Base-by-base conservation (phyloP, 2,329 filamentous ascomycete genomes). In the Pseudocercospora musae region DNA sequence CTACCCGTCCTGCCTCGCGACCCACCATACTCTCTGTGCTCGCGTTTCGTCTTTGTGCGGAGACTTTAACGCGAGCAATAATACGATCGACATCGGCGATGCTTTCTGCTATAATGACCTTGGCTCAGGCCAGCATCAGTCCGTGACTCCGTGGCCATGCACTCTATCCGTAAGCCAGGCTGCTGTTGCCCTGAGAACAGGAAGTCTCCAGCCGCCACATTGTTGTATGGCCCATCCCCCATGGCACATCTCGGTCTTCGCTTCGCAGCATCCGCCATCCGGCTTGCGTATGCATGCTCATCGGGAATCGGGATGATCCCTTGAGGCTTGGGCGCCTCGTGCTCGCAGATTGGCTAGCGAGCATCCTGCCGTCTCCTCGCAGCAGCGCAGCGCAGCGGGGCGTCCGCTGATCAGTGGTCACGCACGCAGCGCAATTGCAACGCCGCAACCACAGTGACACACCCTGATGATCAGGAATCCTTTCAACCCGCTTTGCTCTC, bases 111-210 rank as follows among this genome's bases (percentile, higher is more conserved):
- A n/a, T n/a, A n/a, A n/a, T n/a, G 25, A 54, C 50, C 40, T 50
- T 50, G 59, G 59, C 59, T 27, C 59, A 46, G 59, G 31, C 59
- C 54, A 61, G 52, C 58, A 60, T 48, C 42, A 58, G 58, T 48
- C 49, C 40, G 40, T 48, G 21, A 29, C 18, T 29, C n/a, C n/a
- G n/a, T n/a, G n/a, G n/a, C n/a, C n/a, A 31, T 37, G 15, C 52
- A 52, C 53, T 52, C 59, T 50, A 49, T 50, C n/a, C n/a, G n/a
- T n/a, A n/a, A n/a, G n/a, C n/a, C 44, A 48, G 44, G 18, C 44
- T 25, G 48, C 25, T 37, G 48, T 59, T 59, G 58, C 58, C 58
- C 58, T 37, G 52, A 29, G 58, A 56, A 60, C 58, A 37, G n/a
- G n/a, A n/a, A n/a, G n/a, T n/a, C n/a, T n/a, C n/a, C n/a, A n/a